Evolutionary conservation across 176 grass and related monocot species (phyloP).

Genomic region (Triticum timopheevii): DNA sequence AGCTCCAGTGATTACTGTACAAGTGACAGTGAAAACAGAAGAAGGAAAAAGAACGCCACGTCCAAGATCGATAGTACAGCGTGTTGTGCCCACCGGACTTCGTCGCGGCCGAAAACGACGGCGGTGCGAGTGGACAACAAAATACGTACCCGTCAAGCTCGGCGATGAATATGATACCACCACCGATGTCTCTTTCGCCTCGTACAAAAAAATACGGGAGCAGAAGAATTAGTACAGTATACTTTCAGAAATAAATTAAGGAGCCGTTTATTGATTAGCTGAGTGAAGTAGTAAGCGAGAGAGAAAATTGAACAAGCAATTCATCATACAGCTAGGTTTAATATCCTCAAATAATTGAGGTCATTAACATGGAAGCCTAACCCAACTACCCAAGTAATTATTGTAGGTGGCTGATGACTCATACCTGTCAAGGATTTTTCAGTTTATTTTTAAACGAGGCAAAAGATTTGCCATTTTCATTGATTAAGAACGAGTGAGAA

Average conservation of each 20-base stretch:
- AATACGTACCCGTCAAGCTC: background rate
- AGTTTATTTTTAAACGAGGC: too few species aligned
- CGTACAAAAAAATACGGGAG: background rate
- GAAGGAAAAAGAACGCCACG: background rate
- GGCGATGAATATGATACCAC: slow-evolving; percentile 10
- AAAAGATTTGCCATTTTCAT: too few species aligned
- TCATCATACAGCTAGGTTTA: background rate
- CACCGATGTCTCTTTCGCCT: background rate
- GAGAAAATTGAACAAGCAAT: too few species aligned
- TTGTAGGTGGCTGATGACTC: background rate
- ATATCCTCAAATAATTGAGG: slow-evolving; percentile 20
- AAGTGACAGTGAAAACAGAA: background rate
- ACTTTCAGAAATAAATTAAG: background rate
- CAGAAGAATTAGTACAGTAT: background rate
- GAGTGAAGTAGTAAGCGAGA: background rate
- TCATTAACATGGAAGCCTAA: slow-evolving; percentile 23
- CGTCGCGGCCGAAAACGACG: background rate
- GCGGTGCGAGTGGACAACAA: background rate
- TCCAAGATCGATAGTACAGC: background rate
- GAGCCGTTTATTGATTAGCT: too few species aligned
- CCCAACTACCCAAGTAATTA: slow-evolving; percentile 19
- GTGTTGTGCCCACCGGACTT: slow-evolving; percentile 11
- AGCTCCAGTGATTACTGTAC: background rate
- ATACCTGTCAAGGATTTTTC: too few species aligned
- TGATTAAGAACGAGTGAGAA: too few species aligned